phyloP scores from a whole-genome alignment of 805 yeast genomes.

The Candida hispaniensis region DNA sequence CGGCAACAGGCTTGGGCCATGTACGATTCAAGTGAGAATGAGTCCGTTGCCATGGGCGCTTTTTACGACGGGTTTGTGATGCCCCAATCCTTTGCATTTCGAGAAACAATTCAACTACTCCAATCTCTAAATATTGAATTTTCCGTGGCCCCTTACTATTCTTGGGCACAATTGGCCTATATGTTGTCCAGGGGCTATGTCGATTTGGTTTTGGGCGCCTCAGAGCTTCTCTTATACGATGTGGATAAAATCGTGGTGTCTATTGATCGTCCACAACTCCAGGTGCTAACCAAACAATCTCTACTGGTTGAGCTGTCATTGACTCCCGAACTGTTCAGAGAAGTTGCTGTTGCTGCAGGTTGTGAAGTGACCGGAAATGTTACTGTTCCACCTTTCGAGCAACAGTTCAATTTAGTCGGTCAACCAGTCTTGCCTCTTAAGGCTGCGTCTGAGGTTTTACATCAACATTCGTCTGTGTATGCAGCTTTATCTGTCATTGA shows the following conservation, averaged over 20 bases:
- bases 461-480: slow-evolving; percentile 25
- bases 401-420: slow-evolving; percentile 16
- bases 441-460: slow-evolving; percentile 25
- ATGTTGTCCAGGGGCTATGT: slow-evolving; percentile 43
- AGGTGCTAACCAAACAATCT: slow-evolving; percentile 48
- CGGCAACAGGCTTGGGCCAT: slow-evolving; percentile 33
- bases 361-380: slow-evolving; percentile 55
- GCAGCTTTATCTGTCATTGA: slow-evolving; percentile 23
- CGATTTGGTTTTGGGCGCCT: slow-evolving; percentile 75
- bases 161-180: slow-evolving; percentile 73
- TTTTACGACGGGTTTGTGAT: slow-evolving; percentile 24
- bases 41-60: slow-evolving; percentile 20
- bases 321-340: slow-evolving; percentile 57
- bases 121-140: slow-evolving; percentile 48
- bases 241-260: slow-evolving; percentile 64
- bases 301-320: slow-evolving; percentile 51
- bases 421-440: slow-evolving; percentile 20
- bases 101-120: slow-evolving; percentile 49
- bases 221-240: slow-evolving; percentile 56
- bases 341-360: slow-evolving; percentile 69
- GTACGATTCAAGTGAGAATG: slow-evolving; percentile 29
- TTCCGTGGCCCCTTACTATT: slow-evolving; percentile 70
- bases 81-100: slow-evolving; percentile 14
- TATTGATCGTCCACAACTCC: slow-evolving; percentile 59
- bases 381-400: slow-evolving; percentile 41